Base-by-base conservation (phyloP, 2,329 filamentous ascomycete genomes). In the Ilyonectria destructans region DNA sequence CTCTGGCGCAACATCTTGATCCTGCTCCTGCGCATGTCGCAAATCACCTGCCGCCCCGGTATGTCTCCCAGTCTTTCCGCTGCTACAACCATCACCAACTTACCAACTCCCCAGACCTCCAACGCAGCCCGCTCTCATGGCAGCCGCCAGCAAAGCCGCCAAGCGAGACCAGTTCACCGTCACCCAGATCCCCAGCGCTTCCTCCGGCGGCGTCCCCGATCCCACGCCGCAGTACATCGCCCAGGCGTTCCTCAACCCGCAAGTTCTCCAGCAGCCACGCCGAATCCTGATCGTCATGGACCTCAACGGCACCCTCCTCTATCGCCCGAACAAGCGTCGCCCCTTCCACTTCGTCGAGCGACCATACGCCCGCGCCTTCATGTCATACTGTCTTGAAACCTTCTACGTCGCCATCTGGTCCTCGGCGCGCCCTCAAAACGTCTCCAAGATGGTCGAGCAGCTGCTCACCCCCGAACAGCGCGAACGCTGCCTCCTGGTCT, bases 371-470 rank as follows among this genome's bases (percentile, higher is more conserved):
- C 75, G 83, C 3, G 72, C 82, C 0, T 98, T 99, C 80, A 82
- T 98, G 4, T 77, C 86, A 31, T 94, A 95, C 79, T 88, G 95
- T 72, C 86, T 97, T 73, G 82, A 88, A 13, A 90, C 91, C 66
- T 96, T 97, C 83, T 85, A 86, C 59, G 92, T 97, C 33, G 94
- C 95, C 82, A 89, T 98, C 65, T 99, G 96, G 95, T 97, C 96
- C 1, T 97, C 94, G 7, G 95, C 96, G 0, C 88, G 87, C 21
- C 91, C 91, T 0, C 80, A 87, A 1, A 98, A 96, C 71, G 94
- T 97, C 15, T 72, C 81, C 9, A 82, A 82, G 40, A 93, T 97
- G 85, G 89, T 93, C 69, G 81, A 83, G 3, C 83, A 88, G 56
- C 86, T 97, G 0, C 86, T 97, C 65, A 83, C 85, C 0, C 79